These are phyloP conservation scores for Glomus cerebriforme DNA, from an alignment of 192 early-diverging fungal genomes.

Conservation along the genomic window DNA sequence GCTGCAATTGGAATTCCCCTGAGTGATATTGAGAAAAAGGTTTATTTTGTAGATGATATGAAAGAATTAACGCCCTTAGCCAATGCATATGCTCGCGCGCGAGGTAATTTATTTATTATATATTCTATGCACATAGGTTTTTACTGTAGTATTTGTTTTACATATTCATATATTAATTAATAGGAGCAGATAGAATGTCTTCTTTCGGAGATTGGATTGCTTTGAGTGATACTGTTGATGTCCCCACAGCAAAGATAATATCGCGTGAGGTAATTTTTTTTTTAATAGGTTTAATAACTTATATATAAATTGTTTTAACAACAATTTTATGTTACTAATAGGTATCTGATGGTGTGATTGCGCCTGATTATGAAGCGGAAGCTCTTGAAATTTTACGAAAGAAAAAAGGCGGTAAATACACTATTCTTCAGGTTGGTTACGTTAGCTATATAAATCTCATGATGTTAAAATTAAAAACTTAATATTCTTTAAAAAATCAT, in stretches of 20 bases:
- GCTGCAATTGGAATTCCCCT: slow-evolving; percentile 90
- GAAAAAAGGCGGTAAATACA: slow-evolving; percentile 99
- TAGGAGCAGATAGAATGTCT: slow-evolving; percentile 95
- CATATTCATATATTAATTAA: neutral
- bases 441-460: neutral
- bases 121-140: neutral
- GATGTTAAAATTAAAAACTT: neutral
- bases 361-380: slow-evolving; percentile 82
- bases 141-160: no score
- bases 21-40: slow-evolving; percentile 77
- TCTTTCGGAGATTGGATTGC: slow-evolving; percentile 99
- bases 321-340: slow-evolving; percentile 94
- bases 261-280: slow-evolving; percentile 70
- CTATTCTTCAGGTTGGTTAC: slow-evolving; percentile 66
- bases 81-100: slow-evolving; percentile 93
- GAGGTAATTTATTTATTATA: slow-evolving; percentile 45
- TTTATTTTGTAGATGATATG: slow-evolving; percentile 90
- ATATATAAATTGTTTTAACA: slow-evolving; percentile 98
- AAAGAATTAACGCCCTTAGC: slow-evolving; percentile 82
- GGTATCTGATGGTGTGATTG: slow-evolving; percentile 95
- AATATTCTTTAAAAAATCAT: neutral
- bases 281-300: slow-evolving; percentile 83
- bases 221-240: slow-evolving; percentile 85
- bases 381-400: slow-evolving; percentile 88
- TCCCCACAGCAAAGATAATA: slow-evolving; percentile 92